Evolutionary conservation across 1,284 basidiomycete species (phyloP), one percentile per base, ranked within the genome.

Genomic region (Veloboletus limbatus): DNA sequence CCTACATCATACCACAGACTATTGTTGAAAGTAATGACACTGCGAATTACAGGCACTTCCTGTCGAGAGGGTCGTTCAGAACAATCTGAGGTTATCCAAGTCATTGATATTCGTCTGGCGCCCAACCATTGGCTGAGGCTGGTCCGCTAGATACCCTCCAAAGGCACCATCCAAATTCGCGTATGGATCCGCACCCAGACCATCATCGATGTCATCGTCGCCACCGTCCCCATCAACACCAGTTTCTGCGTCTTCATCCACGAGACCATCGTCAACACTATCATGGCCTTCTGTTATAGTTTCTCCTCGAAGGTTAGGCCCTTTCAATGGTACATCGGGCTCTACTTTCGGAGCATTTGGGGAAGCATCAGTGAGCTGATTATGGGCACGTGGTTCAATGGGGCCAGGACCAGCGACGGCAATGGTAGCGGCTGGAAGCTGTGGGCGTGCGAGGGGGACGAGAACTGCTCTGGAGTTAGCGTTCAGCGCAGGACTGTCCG

Each of bases 401-500:
- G 85, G 85, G 4, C 83, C 85, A n/a, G 84, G 83, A 2, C 85
- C 85, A 6, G 78, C 56, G 7, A 89, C 70, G 36, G 66, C 69
- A 43, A 86, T 66, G 4, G 72, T 56, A 10, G 68, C 48, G 2
- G 70, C 62, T 1, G 81, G 79, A 34, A 82, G 73, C 51, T 72
- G 71, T 7, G 73, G 63, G 13, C 80, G 78, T 38, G 77, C 58
- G 9, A 85, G 63, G 8, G 82, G 73, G 10, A 90, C 75, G n/a
- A 90, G 74, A 25, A 82, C 82, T 41, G 81, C 76, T 45, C 85
- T 77, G 3, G 88, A 90, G 53, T 85, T 74, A 2, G 77, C 59
- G 58, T 92, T 92, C 33, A 92, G 71, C 3, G 89, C 89, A 18
- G 88, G 85, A 51, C 82, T 88, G 62, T 91, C 88, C 30, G 71